Percentiles rank a stretch among this genome's conserved stretches.
Evolutionary conservation across 805 yeast species (phyloP).

Genomic region (Saccharomyces jurei): DNA sequence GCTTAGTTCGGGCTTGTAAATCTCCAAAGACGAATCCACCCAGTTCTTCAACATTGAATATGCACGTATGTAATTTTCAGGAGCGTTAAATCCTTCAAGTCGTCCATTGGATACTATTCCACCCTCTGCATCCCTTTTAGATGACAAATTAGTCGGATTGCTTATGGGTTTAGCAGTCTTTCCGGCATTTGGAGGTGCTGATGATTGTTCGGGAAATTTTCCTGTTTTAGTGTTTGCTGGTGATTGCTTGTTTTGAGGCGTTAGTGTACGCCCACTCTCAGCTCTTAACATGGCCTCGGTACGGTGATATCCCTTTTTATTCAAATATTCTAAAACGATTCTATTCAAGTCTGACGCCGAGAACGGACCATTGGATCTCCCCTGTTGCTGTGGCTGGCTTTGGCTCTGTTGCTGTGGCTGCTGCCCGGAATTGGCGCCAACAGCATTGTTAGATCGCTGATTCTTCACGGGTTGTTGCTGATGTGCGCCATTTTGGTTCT

Average conservation of each 20-base stretch:
- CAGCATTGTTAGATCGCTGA: background rate
- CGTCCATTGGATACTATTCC: conserved; percentile 21
- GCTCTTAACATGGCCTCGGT: conserved; percentile 92
- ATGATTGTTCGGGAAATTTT: conserved; percentile 21
- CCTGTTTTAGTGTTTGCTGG: conserved; percentile 42
- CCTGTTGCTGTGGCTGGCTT: conserved; percentile 1
- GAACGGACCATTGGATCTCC: conserved; percentile 28
- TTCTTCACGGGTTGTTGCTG: background rate
- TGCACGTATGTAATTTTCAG: conserved; percentile 70
- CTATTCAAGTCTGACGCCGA: conserved; percentile 85
- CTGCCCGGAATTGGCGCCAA: background rate
- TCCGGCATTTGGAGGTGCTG: conserved; percentile 27
- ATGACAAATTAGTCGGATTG: conserved; percentile 19
- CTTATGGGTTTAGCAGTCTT: conserved; percentile 27
- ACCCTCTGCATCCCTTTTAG: conserved; percentile 26
- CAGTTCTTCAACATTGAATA: conserved; percentile 74
- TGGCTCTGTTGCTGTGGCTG: background rate
- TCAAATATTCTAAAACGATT: conserved; percentile 85
- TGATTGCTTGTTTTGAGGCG: conserved; percentile 42
- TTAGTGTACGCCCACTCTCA: conserved; percentile 61
- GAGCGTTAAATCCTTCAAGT: conserved; percentile 30
- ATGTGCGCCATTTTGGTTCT: conserved; percentile 1
- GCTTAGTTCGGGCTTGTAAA: conserved; percentile 81
- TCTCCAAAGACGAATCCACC: conserved; percentile 85
- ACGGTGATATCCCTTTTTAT: conserved; percentile 86